Evolutionary conservation across 2,329 filamentous ascomycete genomes (phyloP).

Genomic region (Xylariaceae sp.): DNA sequence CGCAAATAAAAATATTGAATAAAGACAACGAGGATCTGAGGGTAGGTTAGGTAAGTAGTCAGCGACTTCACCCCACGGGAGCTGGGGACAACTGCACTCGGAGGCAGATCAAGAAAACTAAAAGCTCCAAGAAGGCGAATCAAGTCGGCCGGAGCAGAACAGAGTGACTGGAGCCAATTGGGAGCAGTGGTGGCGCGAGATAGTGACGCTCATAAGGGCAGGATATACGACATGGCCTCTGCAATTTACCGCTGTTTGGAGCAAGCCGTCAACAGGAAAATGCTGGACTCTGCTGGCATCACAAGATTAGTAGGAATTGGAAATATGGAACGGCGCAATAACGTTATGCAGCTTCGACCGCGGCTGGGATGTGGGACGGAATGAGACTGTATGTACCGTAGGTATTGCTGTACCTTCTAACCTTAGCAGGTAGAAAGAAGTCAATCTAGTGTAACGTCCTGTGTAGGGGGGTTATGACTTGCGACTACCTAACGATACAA

Average conservation of each 20-base stretch:
- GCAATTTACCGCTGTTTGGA: constrained; percentile 9
- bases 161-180: constrained; percentile 14
- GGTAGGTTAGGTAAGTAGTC: constrained; percentile 11
- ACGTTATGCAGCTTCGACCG: constrained; percentile 17
- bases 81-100: neutral
- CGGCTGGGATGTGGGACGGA: constrained; percentile 5
- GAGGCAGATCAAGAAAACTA: constrained; percentile 5
- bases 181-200: constrained; percentile 14
- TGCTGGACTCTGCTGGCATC: no score
- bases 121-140: constrained; percentile 9
- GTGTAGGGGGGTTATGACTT: constrained; percentile 20
- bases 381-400: no score
- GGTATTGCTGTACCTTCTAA: no score
- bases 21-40: constrained; percentile 4
- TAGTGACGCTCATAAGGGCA: constrained; percentile 8
- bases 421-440: no score
- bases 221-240: constrained; percentile 5
- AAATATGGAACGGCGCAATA: constrained; percentile 11
- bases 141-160: constrained; percentile 3
- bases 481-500: constrained; percentile 20
- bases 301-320: constrained; percentile 4
- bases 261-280: neutral
- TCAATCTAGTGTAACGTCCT: neutral
- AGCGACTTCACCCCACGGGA: no score
- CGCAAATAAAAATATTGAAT: constrained; percentile 3